phyloP scores from a whole-genome alignment of 140 eudicot genomes.

The Bidens hawaiensis region DNA sequence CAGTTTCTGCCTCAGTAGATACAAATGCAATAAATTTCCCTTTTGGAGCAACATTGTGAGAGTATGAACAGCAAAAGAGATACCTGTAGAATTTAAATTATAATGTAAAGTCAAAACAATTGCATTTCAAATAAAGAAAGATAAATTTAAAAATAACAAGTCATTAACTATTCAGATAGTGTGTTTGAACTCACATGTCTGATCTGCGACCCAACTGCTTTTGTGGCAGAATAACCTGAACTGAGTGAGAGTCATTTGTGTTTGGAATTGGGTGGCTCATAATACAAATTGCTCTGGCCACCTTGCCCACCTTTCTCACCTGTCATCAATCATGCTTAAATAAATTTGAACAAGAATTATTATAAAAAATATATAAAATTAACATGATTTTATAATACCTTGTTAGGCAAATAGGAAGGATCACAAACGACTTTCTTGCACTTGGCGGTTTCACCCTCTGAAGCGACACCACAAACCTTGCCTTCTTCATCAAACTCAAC shows the following conservation, averaged over 20 bases:
- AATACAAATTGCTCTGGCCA: constrained; percentile 91
- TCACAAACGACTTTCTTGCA: constrained; percentile 99
- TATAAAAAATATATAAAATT: background rate
- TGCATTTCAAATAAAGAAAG: background rate
- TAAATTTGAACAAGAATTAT: background rate
- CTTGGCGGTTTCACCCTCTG: constrained; percentile 97
- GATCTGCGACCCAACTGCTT: constrained; percentile 95
- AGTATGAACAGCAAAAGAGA: constrained; percentile 84
- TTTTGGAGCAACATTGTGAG: constrained; percentile 97
- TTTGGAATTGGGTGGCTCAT: constrained; percentile 99
- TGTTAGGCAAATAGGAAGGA: constrained; percentile 86
- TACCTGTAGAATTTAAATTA: constrained; percentile 49
- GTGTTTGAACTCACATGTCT: constrained; percentile 67
- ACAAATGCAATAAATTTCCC: constrained; percentile 96
- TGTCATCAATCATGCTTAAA: constrained; percentile 26
- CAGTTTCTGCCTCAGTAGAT: constrained; percentile 93
- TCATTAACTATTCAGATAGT: background rate
- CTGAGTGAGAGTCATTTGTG: constrained; percentile 84
- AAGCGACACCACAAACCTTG: constrained; percentile 83
- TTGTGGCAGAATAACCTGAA: constrained; percentile 95
- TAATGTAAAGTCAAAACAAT: background rate
- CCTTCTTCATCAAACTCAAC: constrained; percentile 93
- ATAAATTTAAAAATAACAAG: background rate
- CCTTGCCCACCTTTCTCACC: constrained; percentile 96
- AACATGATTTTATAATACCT: constrained; percentile 41